Conservation (phyloP, 345 rosid species). For the Barbarea vulgaris region DNA sequence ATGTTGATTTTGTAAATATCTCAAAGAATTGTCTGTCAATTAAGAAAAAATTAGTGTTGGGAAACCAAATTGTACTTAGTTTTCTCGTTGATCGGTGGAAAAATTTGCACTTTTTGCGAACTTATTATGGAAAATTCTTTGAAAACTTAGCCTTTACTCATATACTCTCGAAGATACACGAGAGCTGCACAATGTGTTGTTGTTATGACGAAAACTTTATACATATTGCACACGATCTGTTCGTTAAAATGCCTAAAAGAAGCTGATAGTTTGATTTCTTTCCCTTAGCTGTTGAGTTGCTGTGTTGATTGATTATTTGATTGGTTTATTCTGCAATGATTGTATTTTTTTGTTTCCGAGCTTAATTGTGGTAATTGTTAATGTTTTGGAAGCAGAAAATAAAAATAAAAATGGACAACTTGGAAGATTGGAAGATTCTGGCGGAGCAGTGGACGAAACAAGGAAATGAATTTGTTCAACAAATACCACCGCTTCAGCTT, state of each 20-base stretch:
- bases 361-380: not conserved
- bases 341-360: not conserved
- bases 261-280: not conserved
- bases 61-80: not conserved
- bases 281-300: not conserved
- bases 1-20: not conserved
- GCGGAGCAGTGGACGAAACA: conserved; percentile 52
- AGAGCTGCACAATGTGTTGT: not conserved
- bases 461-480: conserved; percentile 51
- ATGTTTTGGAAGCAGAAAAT: not conserved
- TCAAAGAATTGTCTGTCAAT: not conserved
- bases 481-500: conserved; percentile 66
- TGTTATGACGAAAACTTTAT: not conserved
- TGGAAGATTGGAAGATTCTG: conserved; percentile 59
- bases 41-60: not conserved
- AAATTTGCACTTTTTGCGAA: not conserved
- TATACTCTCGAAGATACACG: not conserved
- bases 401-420: conserved; percentile 52
- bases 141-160: not conserved
- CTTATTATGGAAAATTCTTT: not conserved
- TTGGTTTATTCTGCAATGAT: not conserved
- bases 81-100: not conserved
- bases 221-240: conserved; percentile 17
- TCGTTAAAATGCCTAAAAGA: conserved; percentile 30
- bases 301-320: not conserved